phyloP scores from a whole-genome alignment of 2,329 filamentous ascomycete species.

The Aspergillus candidus region DNA sequence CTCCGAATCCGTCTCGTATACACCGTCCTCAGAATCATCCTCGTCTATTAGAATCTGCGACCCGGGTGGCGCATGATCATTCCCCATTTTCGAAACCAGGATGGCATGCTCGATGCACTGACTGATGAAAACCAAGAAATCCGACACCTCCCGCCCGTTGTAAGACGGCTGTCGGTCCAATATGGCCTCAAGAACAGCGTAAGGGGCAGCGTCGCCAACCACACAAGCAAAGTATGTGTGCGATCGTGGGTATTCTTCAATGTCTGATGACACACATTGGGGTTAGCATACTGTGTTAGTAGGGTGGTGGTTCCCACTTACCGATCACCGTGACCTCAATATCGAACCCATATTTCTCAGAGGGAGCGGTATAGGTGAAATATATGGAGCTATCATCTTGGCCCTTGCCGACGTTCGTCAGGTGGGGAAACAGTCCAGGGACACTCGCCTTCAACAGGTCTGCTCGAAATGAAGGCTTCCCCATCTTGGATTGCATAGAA shows the following conservation, averaged over 20 bases:
- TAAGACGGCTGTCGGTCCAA: no score
- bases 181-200: slow-evolving; percentile 14
- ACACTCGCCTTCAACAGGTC: slow-evolving; percentile 47
- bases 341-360: slow-evolving; percentile 23
- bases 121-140: slow-evolving; percentile 1
- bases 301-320: slow-evolving; percentile 21
- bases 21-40: slow-evolving; percentile 20
- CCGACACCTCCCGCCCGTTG: no score
- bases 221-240: slow-evolving; percentile 28
- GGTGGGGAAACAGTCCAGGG: slow-evolving; percentile 37
- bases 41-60: slow-evolving; percentile 13
- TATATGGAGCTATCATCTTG: slow-evolving; percentile 67
- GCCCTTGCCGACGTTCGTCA: slow-evolving; percentile 54
- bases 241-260: slow-evolving; percentile 50
- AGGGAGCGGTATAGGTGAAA: slow-evolving; percentile 48
- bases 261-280: slow-evolving; percentile 36
- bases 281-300: slow-evolving; percentile 1
- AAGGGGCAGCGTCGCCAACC: background rate
- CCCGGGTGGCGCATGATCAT: background rate
- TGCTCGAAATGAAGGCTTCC: slow-evolving; percentile 45
- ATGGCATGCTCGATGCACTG: slow-evolving; percentile 7
- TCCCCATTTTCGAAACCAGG: background rate
- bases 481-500: no score
- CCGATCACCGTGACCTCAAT: slow-evolving; percentile 38
- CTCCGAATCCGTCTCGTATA: slow-evolving; percentile 31